Evolutionary conservation across 352 stramenopile species (phyloP), one percentile per base, ranked within the genome.

Genomic region (Phytophthora litchii): DNA sequence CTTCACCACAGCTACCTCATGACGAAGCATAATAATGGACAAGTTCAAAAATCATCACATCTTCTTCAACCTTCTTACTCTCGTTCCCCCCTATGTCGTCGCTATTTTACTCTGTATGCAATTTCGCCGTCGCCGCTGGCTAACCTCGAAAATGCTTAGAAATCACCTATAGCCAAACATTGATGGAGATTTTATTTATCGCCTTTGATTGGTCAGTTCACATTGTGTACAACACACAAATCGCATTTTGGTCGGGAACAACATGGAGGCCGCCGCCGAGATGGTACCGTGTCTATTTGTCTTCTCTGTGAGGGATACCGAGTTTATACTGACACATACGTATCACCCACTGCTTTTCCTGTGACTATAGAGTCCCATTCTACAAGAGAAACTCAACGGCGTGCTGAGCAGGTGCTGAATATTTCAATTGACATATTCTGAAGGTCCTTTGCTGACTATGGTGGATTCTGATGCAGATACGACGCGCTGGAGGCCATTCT

Each of bases 401-500:
- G 74, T 85, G 36, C 62, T 91, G 20, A 72, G 72, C 54, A 68
- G 80, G 77, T 89, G 35, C 4, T 31, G 20, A 11, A 20, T 3
- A 21, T 6, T 14, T 1, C 7, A 32, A 21, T 25, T 23, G n/a
- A 25, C 3, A 37, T 12, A 12, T 43, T 32, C 10, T 31, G 20
- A 16, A 11, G 16, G 4, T 17, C 3, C 55, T 5, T 17, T 42
- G 14, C 54, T 50, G 31, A 50, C 23, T 25, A 10, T 43, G 31
- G 16, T 47, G 44, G 31, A 37, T 46, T 50, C 16, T 48, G 17
- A 11, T 60, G 37, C 54, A 92, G 83, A 67, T 93, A 88, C 58
- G 82, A 93, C 62, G 67, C 73, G 46, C 67, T 93, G 16, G 67
- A 89, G 44, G 84, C 79, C 47, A 89, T 93, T 51, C 77, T 93